Evolutionary conservation across 139 green algal genomes (phyloP).

Genomic region (Prasinococcaceae sp.): DNA sequence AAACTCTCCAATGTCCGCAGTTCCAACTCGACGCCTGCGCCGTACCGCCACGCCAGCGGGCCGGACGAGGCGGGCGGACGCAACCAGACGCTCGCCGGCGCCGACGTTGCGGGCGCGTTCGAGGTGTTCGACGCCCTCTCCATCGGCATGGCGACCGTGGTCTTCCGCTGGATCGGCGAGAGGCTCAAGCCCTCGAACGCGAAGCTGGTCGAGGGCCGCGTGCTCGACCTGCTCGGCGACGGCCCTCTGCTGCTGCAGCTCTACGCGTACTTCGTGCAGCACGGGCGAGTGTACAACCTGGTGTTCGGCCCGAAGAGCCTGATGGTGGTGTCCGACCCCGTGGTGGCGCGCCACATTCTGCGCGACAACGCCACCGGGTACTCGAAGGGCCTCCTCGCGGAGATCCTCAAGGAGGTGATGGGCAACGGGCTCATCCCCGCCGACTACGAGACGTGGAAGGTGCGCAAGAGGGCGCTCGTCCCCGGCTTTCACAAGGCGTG

Average conservation of each 20-base stretch:
- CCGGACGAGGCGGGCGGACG: too few relatives aligned
- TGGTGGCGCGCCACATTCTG: constrained; percentile 39
- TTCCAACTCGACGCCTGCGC: too few relatives aligned
- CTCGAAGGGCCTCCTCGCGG: constrained; percentile 91
- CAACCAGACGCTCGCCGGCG: too few relatives aligned
- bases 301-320: too few relatives aligned
- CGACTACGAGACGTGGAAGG: constrained; percentile 74
- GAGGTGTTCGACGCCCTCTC: too few relatives aligned
- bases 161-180: too few relatives aligned
- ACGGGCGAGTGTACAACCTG: too few relatives aligned
- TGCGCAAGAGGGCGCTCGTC: constrained; percentile 58
- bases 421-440: constrained; percentile 95
- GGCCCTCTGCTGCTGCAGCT: background rate
- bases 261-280: background rate
- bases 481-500: constrained; percentile 92
- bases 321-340: constrained; percentile 80
- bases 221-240: background rate
- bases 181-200: too few relatives aligned
- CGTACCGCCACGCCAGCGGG: too few relatives aligned
- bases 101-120: too few relatives aligned
- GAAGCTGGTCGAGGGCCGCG: background rate
- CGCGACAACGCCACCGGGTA: constrained; percentile 84
- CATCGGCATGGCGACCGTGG: too few relatives aligned
- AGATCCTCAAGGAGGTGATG: constrained; percentile 99
- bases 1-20: too few relatives aligned